These are phyloP conservation scores for Phytophthora fragariae DNA, from an alignment of 352 stramenopile genomes.

Conservation along the genomic window DNA sequence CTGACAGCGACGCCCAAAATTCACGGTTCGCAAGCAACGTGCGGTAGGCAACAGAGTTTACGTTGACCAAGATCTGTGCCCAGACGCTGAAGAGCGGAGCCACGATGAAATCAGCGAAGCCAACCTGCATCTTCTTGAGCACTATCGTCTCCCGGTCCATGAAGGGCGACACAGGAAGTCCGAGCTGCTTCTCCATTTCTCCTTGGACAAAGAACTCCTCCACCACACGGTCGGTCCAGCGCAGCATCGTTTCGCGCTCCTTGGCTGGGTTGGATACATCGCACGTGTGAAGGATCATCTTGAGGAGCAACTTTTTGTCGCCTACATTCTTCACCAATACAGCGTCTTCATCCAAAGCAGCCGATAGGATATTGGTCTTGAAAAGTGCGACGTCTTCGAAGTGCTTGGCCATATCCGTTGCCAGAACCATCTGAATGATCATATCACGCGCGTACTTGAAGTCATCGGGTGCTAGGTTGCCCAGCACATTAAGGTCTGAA, in stretches of 20 bases:
- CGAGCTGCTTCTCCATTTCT: constrained; percentile 94
- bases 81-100: constrained; percentile 87
- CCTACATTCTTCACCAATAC: constrained; percentile 83
- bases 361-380: constrained; percentile 86
- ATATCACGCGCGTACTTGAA: constrained; percentile 91
- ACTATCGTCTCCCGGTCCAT: constrained; percentile 94
- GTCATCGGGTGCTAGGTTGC: constrained; percentile 72
- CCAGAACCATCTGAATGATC: constrained; percentile 92
- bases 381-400: constrained; percentile 90
- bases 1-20: constrained; percentile 80
- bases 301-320: constrained; percentile 90
- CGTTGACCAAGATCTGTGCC: constrained; percentile 79
- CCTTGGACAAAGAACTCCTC: constrained; percentile 97
- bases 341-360: constrained; percentile 65
- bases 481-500: constrained; percentile 84
- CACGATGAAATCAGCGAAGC: constrained; percentile 96
- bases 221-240: constrained; percentile 94
- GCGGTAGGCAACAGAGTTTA: constrained; percentile 75
- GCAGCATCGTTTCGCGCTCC: constrained; percentile 86
- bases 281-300: constrained; percentile 92
- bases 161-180: constrained; percentile 91
- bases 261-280: constrained; percentile 96
- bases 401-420: constrained; percentile 92
- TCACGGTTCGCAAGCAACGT: constrained; percentile 81
- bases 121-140: constrained; percentile 94